phyloP scores from a whole-genome alignment of 129 eudicot genomes.

The Flaveria robusta region DNA sequence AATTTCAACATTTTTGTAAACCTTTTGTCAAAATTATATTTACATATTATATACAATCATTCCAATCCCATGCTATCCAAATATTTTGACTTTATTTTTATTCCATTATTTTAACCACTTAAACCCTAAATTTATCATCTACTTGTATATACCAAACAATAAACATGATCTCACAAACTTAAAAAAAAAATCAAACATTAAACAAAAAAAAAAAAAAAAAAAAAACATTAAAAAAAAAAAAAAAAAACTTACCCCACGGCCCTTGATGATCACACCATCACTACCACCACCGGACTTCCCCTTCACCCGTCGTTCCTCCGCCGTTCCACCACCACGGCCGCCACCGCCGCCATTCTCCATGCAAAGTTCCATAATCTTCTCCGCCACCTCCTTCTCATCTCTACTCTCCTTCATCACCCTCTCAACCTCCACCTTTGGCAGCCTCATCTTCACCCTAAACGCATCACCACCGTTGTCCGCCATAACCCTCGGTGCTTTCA shows the following conservation, averaged over 20 bases:
- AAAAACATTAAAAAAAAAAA: not conserved
- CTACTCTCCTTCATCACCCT: conserved; percentile 69
- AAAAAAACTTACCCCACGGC: conserved; percentile 48
- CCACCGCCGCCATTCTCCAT: conserved; percentile 30
- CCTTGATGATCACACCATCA: not conserved
- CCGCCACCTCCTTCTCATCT: conserved; percentile 61
- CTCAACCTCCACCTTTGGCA: conserved; percentile 83
- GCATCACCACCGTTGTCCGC: conserved; percentile 34
- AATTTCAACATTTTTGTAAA: not conserved
- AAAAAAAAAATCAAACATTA: too few relatives aligned
- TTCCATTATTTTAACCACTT: not conserved
- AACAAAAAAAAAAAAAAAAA: not conserved
- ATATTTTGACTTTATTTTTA: not conserved
- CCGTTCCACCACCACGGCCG: conserved; percentile 24
- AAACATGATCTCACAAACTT: too few relatives aligned
- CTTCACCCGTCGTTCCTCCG: conserved; percentile 19
- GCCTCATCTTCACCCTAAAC: conserved; percentile 61
- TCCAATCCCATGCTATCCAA: not conserved
- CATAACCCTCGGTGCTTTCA: conserved; percentile 44
- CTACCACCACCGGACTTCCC: conserved; percentile 9
- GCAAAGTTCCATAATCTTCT: conserved; percentile 61
- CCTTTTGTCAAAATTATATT: not conserved
- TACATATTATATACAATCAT: not conserved
- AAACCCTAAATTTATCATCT: not conserved
- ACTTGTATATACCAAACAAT: not conserved